Evolutionary conservation across 2,329 filamentous ascomycete genomes (phyloP).

Genomic region (Lizonia empirigonia): DNA sequence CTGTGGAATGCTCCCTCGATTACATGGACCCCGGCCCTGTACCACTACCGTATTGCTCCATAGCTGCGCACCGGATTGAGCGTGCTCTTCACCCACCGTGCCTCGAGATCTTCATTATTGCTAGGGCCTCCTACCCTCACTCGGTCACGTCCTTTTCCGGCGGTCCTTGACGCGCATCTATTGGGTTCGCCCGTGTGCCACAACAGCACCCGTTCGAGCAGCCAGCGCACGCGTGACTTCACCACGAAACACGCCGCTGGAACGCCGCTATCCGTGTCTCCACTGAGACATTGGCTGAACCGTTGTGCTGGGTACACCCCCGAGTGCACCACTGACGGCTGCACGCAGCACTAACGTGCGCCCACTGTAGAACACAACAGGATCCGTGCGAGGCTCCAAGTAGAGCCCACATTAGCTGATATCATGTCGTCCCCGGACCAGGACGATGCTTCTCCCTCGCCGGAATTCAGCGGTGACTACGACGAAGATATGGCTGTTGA

Average conservation of each 20-base stretch:
- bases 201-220: constrained; percentile 44
- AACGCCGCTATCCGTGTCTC: constrained; percentile 41
- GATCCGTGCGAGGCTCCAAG: constrained; percentile 37
- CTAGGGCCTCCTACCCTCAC: constrained; percentile 18
- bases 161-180: constrained; percentile 30
- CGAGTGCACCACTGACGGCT: constrained; percentile 47
- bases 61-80: constrained; percentile 49
- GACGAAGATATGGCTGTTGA: constrained; percentile 53
- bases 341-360: constrained; percentile 50
- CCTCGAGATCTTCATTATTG: constrained; percentile 11
- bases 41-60: constrained; percentile 47
- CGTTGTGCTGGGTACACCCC: constrained; percentile 40
- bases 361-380: constrained; percentile 37
- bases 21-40: constrained; percentile 46
- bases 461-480: constrained; percentile 52
- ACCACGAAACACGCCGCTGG: constrained; percentile 50
- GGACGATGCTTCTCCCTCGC: constrained; percentile 55
- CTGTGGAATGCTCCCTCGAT: constrained; percentile 42
- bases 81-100: constrained; percentile 6
- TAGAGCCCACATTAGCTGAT: constrained; percentile 40
- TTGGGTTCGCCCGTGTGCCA: constrained; percentile 41
- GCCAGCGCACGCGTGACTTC: constrained; percentile 51
- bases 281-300: constrained; percentile 46
- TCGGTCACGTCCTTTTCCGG: too few relatives aligned
- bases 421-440: constrained; percentile 57